These are phyloP conservation scores for Xerocomellus intermedius DNA, from an alignment of 768 basidiomycete genomes.

Conservation along the genomic window DNA sequence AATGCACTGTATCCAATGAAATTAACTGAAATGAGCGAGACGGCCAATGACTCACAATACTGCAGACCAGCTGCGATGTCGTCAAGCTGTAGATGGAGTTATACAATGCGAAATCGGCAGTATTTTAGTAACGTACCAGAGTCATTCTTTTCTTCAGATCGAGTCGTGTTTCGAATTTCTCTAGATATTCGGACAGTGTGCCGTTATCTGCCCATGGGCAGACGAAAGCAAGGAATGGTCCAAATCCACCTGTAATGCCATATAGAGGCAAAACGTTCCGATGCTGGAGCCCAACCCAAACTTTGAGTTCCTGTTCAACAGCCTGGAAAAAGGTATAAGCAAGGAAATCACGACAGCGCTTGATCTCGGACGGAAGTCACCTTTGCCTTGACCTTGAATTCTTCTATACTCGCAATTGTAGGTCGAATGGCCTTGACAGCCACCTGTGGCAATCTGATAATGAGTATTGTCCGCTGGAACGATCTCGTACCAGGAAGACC, in stretches of 20 bases:
- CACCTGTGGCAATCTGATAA: constrained; percentile 11
- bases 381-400: constrained; percentile 13
- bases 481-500: background rate
- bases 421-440: constrained; percentile 29
- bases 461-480: background rate
- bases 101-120: background rate
- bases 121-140: constrained; percentile 10
- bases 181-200: constrained; percentile 30
- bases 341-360: background rate
- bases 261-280: constrained; percentile 32
- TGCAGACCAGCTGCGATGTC: constrained; percentile 25
- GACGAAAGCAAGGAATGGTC: constrained; percentile 30
- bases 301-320: constrained; percentile 26
- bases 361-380: background rate
- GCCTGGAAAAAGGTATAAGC: constrained; percentile 16
- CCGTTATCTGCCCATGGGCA: constrained; percentile 36
- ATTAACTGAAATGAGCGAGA: background rate
- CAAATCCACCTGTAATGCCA: constrained; percentile 28
- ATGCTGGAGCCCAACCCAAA: constrained; percentile 32
- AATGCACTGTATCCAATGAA: constrained; percentile 16
- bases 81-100: constrained; percentile 16
- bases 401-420: background rate
- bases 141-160: constrained; percentile 16
- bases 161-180: constrained; percentile 7
- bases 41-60: constrained; percentile 13